These are phyloP conservation scores for Odonthalia washingtoniensis DNA, from an alignment of 31 red algal species.

Conservation along the genomic window DNA sequence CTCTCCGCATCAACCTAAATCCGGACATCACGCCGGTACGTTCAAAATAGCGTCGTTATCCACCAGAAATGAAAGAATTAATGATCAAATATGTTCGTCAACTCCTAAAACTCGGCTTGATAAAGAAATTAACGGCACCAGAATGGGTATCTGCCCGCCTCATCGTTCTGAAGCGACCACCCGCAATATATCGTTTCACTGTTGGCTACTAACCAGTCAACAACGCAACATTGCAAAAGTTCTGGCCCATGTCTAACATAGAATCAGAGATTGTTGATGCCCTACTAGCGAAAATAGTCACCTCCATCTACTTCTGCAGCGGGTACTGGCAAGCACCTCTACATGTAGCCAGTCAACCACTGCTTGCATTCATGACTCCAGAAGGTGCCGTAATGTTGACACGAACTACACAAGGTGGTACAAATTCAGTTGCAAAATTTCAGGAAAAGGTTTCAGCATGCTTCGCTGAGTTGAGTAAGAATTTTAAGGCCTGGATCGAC, in stretches of 20 bases:
- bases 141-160: too few species aligned
- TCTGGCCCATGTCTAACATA: constrained; percentile 44
- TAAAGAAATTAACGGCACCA: constrained; percentile 13
- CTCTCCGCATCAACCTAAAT: constrained; percentile 42
- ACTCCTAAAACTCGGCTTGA: neutral
- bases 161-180: too few species aligned
- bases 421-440: neutral
- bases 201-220: too few species aligned
- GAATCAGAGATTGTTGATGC: constrained; percentile 39
- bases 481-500: neutral
- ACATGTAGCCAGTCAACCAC: too few species aligned
- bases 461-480: neutral
- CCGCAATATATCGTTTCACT: too few species aligned
- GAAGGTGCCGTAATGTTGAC: too few species aligned
- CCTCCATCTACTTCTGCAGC: too few species aligned
- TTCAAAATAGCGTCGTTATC: too few species aligned
- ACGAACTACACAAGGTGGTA: too few species aligned
- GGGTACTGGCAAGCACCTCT: too few species aligned
- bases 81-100: constrained; percentile 31
- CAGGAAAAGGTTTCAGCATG: neutral
- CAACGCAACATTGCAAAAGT: neutral
- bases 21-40: constrained; percentile 35
- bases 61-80: constrained; percentile 34
- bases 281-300: neutral
- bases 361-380: too few species aligned